Base-by-base conservation (phyloP, 2,329 filamentous ascomycete species). In the Fusarium agapanthi region DNA sequence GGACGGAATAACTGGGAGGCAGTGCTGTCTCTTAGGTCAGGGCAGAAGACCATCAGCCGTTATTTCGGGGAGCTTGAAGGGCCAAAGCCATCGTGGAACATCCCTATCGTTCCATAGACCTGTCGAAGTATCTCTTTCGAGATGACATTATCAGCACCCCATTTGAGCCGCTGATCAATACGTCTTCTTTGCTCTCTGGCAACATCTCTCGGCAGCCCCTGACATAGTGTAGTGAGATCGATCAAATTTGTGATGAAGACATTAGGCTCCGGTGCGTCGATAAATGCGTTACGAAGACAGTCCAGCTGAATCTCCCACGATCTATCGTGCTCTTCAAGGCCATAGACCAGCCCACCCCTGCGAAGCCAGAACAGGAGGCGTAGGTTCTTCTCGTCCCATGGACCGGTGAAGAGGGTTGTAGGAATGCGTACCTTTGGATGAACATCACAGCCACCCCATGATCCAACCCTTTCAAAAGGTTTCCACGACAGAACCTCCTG, bases 351-450 rank as follows among this genome's bases (percentile, higher is more conserved):
- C 20, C 85, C 84, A 11, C 79, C 82, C 40, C 83, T 81, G 15
- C 81, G 76, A 26, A 87, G 78, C 85, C 85, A 87, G 74, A 86
- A 85, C 10, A 87, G 77, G 34, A 84, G 84, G 43, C 82, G 80
- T 30, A 80, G 75, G 45, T 79, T 75, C 41, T 81, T 80, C 8
- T 82, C 81, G 30, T 81, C 75, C 83, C 83, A 86, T 1, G 85
- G 84, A 0, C 84, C 84, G 0, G 79, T 81, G 37, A 86, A 63
- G 32, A 87, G 80, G 9, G 67, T 47, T 16, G 79, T 77, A 12
- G 85, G 85, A 43, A 87, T 80, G n/a, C 78, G 80, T 7, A 80
- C 78, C 12, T 75, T 69, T 16, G 77, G 79, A 58, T 87, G 83
- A 16, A 86, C 79, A 59, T 85, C 83, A 14, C 74, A 76, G 4